Percentiles rank a stretch among this genome's conserved stretches.
These are phyloP conservation scores for Pestalotiopsis sp. DNA, from an alignment of 2,329 filamentous ascomycete genomes.

Conservation along the genomic window DNA sequence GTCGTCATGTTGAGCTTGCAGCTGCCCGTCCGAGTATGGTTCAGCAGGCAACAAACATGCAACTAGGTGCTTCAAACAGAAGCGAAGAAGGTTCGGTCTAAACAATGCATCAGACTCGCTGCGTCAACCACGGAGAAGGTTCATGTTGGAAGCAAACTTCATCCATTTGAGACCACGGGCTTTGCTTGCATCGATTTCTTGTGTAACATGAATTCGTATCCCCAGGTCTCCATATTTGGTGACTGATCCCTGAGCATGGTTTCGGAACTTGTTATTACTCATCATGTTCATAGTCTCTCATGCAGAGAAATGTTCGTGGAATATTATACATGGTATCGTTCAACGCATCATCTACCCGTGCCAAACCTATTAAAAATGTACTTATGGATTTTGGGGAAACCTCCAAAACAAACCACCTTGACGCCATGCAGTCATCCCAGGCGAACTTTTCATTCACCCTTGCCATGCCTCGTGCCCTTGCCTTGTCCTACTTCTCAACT, in stretches of 20 bases:
- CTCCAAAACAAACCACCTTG: not conserved
- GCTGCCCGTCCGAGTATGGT: too few relatives aligned
- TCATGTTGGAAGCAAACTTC: too few relatives aligned
- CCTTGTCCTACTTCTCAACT: not conserved
- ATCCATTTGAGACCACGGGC: too few relatives aligned
- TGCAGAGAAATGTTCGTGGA: not conserved
- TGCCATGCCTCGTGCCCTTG: not conserved
- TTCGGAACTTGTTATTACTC: not conserved
- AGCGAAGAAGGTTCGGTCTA: too few relatives aligned
- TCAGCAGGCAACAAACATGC: too few relatives aligned
- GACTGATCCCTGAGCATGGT: not conserved
- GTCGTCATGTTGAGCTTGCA: too few relatives aligned
- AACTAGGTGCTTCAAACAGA: too few relatives aligned
- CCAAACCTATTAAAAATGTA: constrained; percentile 6
- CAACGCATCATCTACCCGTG: not conserved
- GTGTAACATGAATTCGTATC: too few relatives aligned
- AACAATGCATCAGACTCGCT: too few relatives aligned
- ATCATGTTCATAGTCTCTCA: not conserved
- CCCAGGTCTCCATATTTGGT: too few relatives aligned
- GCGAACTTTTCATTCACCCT: not conserved
- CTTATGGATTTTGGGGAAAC: not conserved
- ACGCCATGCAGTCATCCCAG: not conserved
- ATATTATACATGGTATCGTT: not conserved
- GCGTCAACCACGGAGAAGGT: too few relatives aligned
- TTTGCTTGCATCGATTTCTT: too few relatives aligned